These are phyloP conservation scores for Amoebophrya sp. DNA, from an alignment of 169 alveolate genomes.

Conservation along the genomic window DNA sequence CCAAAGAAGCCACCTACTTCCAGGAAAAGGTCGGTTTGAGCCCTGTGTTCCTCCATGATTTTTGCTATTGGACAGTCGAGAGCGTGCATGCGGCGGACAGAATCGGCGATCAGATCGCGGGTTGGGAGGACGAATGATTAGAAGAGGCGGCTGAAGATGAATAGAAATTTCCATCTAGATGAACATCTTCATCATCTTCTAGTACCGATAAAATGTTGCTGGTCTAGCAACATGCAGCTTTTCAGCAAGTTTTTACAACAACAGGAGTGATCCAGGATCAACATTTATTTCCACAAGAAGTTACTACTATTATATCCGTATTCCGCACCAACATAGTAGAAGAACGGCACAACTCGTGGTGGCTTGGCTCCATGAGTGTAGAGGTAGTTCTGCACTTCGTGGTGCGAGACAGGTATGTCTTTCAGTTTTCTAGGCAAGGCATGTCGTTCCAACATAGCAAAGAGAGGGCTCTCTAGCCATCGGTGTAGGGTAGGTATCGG, in stretches of 20 bases:
- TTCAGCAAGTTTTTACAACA: too few relatives aligned
- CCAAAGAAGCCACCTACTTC: not conserved
- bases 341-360: not conserved
- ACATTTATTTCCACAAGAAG: too few relatives aligned
- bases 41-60: not conserved
- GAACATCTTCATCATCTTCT: too few relatives aligned
- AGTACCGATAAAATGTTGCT: too few relatives aligned
- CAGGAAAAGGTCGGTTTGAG: not conserved
- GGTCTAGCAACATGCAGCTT: too few relatives aligned
- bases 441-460: not conserved
- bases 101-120: not conserved
- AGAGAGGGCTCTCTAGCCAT: not conserved
- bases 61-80: not conserved
- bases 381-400: not conserved
- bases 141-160: too few relatives aligned
- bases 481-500: not conserved
- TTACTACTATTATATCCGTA: too few relatives aligned
- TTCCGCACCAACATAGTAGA: too few relatives aligned
- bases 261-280: too few relatives aligned
- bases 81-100: not conserved
- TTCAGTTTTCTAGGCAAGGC: not conserved
- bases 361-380: too few relatives aligned
- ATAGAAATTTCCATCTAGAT: too few relatives aligned
- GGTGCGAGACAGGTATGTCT: not conserved
- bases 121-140: not conserved